Evolutionary conservation across 495 filamentous ascomycete species (phyloP), one percentile per base, ranked within the genome.

Genomic region (Schizothecium vesticola): DNA sequence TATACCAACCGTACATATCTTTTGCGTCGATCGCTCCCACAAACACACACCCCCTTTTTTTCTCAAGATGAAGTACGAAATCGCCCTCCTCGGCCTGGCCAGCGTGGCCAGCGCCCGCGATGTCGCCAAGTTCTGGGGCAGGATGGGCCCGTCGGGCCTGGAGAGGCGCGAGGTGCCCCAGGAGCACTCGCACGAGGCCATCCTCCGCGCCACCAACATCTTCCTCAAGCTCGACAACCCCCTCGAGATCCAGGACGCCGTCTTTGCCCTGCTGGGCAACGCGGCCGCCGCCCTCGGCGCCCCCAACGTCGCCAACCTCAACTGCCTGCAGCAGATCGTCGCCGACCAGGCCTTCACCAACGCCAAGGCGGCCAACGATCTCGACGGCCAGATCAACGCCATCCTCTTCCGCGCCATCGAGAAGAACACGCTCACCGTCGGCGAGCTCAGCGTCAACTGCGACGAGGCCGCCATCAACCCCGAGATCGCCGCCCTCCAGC

Each of bases 321-420:
- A 89, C 78, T 90, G 88, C 73, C 82, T 90, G 23, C 86, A 90
- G 74, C 87, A 89, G 76, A 86, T 85, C 61, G 83, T 85, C 24
- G 88, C 88, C 62, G 88, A 90, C 78, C 87, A 88, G 75, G 88
- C 88, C 70, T 89, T 90, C 76, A 89, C 88, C 75, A 90, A 90
- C 72, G 85, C 87, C 59, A 89, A 90, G 75, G 87, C 78, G 5
- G 86, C 85, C 60, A 80, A 80, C 31, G 85, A 89, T 72, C 72
- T 89, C 23, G 76, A 83, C 11, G 84, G 83, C 67, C 82, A 84
- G 84, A 76, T 80, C 33, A 81, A 82, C 65, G 88, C 88, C 57
- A 79, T 90, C 67, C 78, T 89, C 64, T 90, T 83, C 78, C 84
- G 86, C 64, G 84, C 86, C 65, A 78, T 90, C 21, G 88, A 90